Evolutionary conservation across 164 flowering plant genomes (phyloP), one percentile per base, ranked within the genome.

Genomic region (Cinnamomum chago): DNA sequence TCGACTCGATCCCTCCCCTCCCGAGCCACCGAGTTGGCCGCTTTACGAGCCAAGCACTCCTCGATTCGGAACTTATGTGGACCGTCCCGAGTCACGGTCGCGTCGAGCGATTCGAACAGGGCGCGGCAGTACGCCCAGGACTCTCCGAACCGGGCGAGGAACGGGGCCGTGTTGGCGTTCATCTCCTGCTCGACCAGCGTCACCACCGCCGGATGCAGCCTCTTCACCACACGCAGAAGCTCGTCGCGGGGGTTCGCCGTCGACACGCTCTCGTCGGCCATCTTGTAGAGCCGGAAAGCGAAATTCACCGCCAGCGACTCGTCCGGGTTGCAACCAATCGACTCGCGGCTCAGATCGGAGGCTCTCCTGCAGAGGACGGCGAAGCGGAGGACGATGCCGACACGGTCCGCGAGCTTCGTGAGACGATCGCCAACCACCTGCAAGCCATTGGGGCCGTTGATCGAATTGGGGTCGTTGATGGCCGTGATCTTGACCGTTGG

Each of bases 221-320:
- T 80, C 80, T 87, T 93, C 79, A 91, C 98, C 55, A 88, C 81
- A 58, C 97, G 86, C 74, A 95, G 85, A 20, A 92, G 82, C 83
- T 86, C 88, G 86, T 95, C 98, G 2, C 98, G 75, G 1, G 89
- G 89, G 73, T 95, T 95, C 73, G 89, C 97, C 55, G 88, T 87
- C 24, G 94, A 85, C 52, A 95, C 97, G 85, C 98, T 95, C 84
- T 95, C 97, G 85, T 95, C 98, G 1, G 97, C 88, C 74, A 91
- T 78, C 70, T 74, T 76, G 75, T 80, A 81, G 27, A 95, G 78
- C 71, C 78, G 83, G 84, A 87, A 91, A 1, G 97, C 93, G 33
- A 95, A 85, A 77, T 92, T 95, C 73, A 95, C 98, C 3, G 82
- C 95, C 58, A 95, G 52, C 0, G 88, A 80, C 76, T 89, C 98